These are phyloP conservation scores for Boletus coccyginus DNA, from an alignment of 768 basidiomycete species.

Conservation along the genomic window DNA sequence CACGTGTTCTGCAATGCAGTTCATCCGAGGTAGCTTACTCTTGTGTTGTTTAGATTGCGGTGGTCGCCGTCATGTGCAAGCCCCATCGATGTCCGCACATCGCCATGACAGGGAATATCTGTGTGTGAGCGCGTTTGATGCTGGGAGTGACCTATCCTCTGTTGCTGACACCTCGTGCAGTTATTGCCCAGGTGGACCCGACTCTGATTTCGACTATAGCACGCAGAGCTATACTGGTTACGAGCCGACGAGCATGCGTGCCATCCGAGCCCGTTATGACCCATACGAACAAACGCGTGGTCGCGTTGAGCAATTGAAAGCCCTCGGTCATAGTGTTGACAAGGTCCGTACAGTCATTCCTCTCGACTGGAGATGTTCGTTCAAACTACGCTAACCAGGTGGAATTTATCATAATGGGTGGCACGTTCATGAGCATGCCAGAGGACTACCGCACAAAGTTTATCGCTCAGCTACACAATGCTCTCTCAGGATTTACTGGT, in stretches of 20 bases:
- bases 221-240: constrained; percentile 96
- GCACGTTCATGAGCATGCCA: constrained; percentile 99
- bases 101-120: constrained; percentile 99
- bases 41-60: constrained; percentile 68
- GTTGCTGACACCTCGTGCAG: constrained; percentile 36
- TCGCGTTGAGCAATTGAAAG: constrained; percentile 92
- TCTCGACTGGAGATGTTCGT: neutral
- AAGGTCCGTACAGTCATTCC: constrained; percentile 58
- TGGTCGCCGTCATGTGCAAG: constrained; percentile 99
- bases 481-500: constrained; percentile 92
- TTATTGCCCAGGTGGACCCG: constrained; percentile 98
- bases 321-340: constrained; percentile 95
- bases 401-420: constrained; percentile 95
- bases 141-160: neutral
- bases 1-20: constrained; percentile 20
- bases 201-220: constrained; percentile 99
- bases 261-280: constrained; percentile 94
- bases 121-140: constrained; percentile 63
- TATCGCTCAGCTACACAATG: constrained; percentile 95
- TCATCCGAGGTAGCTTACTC: neutral
- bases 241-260: constrained; percentile 98
- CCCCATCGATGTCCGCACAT: constrained; percentile 99
- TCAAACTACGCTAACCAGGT: constrained; percentile 44
- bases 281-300: constrained; percentile 97
- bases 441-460: constrained; percentile 94